Base-by-base conservation (phyloP, 352 stramenopile genomes). In the Ophiocytium majus region DNA sequence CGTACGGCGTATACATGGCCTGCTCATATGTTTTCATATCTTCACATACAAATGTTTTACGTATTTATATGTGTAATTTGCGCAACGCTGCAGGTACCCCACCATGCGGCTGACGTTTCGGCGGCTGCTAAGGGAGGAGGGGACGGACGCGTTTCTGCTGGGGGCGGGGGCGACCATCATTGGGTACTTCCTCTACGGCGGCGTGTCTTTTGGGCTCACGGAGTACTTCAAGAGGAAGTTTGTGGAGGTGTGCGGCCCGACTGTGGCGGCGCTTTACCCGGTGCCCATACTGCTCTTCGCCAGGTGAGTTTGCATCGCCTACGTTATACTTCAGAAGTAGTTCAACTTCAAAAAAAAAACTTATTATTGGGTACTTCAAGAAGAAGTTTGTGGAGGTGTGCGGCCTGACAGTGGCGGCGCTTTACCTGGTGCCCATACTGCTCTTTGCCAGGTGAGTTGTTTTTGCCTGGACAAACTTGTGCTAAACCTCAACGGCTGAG, bases 141-240 rank as follows among this genome's bases (percentile, higher is more conserved):
- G 86, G 17, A 50, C 28, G 0, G 76, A 84, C 17, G 86, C 83
- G 49, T 88, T 89, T 23, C 75, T 89, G 36, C 81, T 89, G 36
- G 86, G 86, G 28, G 80, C 86, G 14, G 86, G 86, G 71, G 82
- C 86, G 19, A 89, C 86, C 63, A 83, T 83, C 49, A 36, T 85
- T n/a, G 86, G 86, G 31, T 89, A 89, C 63, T 57, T 89, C 0
- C n/a, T 89, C 0, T 89, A 89, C 82, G 86, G 86, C 10, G 86
- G 82, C 9, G 35, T 87, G 35, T 80, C 66, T 43, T 89, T 89
- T 76, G 85, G 85, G 34, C 79, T 89, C 0, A 89, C 85, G 63
- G 85, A 89, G 37, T 89, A 84, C 83, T 74, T 89, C 50, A 89
- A 89, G 83, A 31, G 85, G 34, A 75, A 81, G 31, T 89, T 89